phyloP scores from a whole-genome alignment of 2,329 filamentous ascomycete genomes.

The Elsinoe necatrix region DNA sequence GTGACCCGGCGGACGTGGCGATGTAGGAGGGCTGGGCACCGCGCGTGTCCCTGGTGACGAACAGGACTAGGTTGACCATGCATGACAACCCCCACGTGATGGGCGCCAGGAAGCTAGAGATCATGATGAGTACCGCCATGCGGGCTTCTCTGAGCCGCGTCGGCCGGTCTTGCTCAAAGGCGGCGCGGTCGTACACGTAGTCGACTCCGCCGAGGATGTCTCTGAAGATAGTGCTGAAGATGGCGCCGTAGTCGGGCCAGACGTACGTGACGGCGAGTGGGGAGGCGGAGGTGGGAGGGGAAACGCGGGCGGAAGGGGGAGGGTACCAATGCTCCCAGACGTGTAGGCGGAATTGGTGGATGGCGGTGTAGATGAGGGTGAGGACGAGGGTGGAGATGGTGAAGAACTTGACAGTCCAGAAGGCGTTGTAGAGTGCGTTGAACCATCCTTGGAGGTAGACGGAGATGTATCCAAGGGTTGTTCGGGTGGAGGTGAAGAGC shows the following conservation, averaged over 20 bases:
- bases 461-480: not conserved
- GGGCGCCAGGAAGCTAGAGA: not conserved
- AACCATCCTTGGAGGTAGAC: not conserved
- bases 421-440: not conserved
- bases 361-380: not conserved
- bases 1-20: not conserved
- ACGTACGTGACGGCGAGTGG: not conserved
- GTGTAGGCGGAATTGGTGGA: not conserved
- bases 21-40: not conserved
- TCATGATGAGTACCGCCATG: not conserved
- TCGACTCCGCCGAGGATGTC: not conserved
- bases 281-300: not conserved
- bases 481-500: not conserved
- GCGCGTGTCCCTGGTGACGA: not conserved
- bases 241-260: not conserved
- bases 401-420: not conserved
- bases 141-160: not conserved
- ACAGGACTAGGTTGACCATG: not conserved
- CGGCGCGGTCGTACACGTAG: not conserved
- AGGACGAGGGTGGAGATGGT: not conserved
- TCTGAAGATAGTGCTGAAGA: not conserved
- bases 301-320: not conserved
- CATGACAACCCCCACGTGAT: not conserved
- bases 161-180: not conserved
- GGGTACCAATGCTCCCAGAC: not conserved